These are phyloP conservation scores for Saxophila tyrrhenica DNA, from an alignment of 495 filamentous ascomycete species.

Conservation along the genomic window DNA sequence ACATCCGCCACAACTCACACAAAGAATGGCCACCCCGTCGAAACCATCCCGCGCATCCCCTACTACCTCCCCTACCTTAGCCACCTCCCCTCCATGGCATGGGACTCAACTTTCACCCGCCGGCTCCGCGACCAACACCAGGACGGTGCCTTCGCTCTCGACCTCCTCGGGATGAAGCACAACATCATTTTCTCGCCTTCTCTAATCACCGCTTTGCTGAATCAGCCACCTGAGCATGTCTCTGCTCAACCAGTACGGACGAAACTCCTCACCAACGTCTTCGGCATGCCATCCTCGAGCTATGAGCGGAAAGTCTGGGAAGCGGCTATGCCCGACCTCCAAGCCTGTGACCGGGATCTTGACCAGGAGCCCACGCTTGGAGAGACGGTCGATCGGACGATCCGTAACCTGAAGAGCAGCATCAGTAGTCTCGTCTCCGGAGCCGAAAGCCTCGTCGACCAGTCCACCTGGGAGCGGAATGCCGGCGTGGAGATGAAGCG, in stretches of 20 bases:
- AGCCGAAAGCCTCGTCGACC: conserved; percentile 47
- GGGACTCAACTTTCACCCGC: conserved; percentile 35
- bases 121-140: conserved; percentile 31
- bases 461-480: conserved; percentile 49
- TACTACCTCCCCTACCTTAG: conserved; percentile 52
- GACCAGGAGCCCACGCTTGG: conserved; percentile 36
- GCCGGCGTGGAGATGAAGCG: conserved; percentile 23
- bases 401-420: conserved; percentile 32
- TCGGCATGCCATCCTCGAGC: conserved; percentile 32
- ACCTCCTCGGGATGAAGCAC: conserved; percentile 38
- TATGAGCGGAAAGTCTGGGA: conserved; percentile 26
- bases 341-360: conserved; percentile 31
- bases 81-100: conserved; percentile 39
- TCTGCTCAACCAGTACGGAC: conserved; percentile 30
- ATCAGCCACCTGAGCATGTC: conserved; percentile 25
- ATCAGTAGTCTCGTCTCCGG: conserved; percentile 47
- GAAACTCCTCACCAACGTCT: conserved; percentile 38
- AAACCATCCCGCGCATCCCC: conserved; percentile 35
- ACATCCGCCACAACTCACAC: background rate
- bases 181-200: conserved; percentile 42
- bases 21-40: conserved; percentile 12
- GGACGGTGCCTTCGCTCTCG: conserved; percentile 41
- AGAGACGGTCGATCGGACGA: conserved; percentile 29
- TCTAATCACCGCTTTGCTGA: conserved; percentile 37
- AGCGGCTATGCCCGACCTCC: conserved; percentile 28